A percentile compares a stretch with the other conserved stretches of the same genome.
Evolutionary conservation across 192 early-diverging fungal species (phyloP).

Genomic region (Coemansia reversa): DNA sequence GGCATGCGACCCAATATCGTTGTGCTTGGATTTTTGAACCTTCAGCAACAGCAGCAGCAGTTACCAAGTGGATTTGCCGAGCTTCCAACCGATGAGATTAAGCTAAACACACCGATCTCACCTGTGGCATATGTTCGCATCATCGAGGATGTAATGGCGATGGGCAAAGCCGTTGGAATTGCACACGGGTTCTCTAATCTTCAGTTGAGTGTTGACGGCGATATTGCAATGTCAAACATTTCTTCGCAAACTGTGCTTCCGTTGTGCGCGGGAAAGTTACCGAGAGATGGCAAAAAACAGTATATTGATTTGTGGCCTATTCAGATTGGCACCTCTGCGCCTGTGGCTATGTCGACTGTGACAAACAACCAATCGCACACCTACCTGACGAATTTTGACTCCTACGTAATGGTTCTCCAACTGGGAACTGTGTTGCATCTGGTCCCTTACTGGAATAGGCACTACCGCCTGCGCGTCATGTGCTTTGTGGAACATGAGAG

Average conservation of each 20-base stretch:
- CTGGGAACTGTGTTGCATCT: conserved; percentile 71
- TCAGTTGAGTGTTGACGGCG: not conserved
- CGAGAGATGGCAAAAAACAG: conserved; percentile 14
- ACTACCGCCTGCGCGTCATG: conserved; percentile 62
- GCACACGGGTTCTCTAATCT: conserved; percentile 63
- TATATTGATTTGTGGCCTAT: conserved; percentile 78
- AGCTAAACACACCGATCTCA: conserved; percentile 59
- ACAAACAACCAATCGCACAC: conserved; percentile 17
- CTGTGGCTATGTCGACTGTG: conserved; percentile 10
- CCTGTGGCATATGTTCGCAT: conserved; percentile 66
- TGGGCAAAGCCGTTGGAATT: conserved; percentile 71
- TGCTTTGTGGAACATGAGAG: conserved; percentile 67
- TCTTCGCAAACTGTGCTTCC: not conserved
- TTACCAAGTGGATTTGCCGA: not conserved
- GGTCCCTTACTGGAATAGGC: conserved; percentile 67
- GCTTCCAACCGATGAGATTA: conserved; percentile 59
- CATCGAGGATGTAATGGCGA: conserved; percentile 65
- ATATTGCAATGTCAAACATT: conserved; percentile 17
- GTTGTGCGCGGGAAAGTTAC: not conserved
- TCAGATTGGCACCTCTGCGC: conserved; percentile 54
- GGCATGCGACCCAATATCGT: conserved; percentile 71
- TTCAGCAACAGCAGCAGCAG: conserved; percentile 1
- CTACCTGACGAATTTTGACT: conserved; percentile 62
- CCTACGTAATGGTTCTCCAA: conserved; percentile 74
- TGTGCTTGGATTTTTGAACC: conserved; percentile 60